Conservation (phyloP, 192 early-diverging fungal species). For the Rhizoclosmatium globosum region DNA sequence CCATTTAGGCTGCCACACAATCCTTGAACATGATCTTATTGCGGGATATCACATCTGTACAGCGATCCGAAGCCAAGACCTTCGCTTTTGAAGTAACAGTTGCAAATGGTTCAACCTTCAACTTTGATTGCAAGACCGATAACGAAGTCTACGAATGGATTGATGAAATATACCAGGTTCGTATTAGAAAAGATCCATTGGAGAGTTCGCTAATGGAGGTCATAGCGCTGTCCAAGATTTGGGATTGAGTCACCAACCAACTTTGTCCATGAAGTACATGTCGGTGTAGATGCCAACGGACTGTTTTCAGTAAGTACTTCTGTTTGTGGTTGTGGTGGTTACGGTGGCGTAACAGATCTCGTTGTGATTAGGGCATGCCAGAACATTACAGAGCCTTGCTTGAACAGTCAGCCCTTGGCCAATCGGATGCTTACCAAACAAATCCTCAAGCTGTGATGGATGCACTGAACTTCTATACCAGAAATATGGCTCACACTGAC, state of each 20-base stretch:
- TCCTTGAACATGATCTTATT: background rate
- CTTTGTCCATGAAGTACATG: conserved; percentile 85
- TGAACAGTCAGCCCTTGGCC: conserved; percentile 91
- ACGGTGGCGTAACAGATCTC: background rate
- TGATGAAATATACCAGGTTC: conserved; percentile 93
- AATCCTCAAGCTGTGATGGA: conserved; percentile 98
- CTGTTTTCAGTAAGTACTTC: conserved; percentile 48
- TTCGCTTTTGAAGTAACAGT: conserved; percentile 89
- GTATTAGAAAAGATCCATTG: background rate
- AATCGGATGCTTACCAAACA: conserved; percentile 95
- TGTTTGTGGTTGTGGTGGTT: background rate
- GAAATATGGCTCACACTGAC: conserved; percentile 47
- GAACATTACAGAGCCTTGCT: conserved; percentile 93
- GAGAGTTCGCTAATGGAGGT: background rate
- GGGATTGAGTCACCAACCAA: conserved; percentile 82
- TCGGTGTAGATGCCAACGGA: conserved; percentile 58
- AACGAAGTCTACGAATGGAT: conserved; percentile 98
- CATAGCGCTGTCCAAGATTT: conserved; percentile 68
- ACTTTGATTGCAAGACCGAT: conserved; percentile 89
- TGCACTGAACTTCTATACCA: conserved; percentile 97
- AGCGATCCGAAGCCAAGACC: conserved; percentile 86
- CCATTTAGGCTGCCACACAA: background rate
- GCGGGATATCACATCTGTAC: conserved; percentile 81
- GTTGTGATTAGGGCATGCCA: conserved; percentile 76
- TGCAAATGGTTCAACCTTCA: conserved; percentile 91